Evolutionary conservation across 129 eudicot genomes (phyloP).

Genomic region (Calendula officinalis): DNA sequence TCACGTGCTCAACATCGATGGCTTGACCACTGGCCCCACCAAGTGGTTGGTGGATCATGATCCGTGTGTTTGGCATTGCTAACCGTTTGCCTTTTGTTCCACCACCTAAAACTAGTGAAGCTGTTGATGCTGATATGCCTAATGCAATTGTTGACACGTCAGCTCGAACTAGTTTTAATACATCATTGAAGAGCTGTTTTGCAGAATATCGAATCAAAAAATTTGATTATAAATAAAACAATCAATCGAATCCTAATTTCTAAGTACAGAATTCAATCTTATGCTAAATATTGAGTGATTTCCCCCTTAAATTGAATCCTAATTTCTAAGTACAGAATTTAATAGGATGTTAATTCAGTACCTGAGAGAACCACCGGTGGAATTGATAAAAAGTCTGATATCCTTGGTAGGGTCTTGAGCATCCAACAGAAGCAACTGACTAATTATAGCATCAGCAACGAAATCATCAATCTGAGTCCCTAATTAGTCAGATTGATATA

Average conservation of each 20-base stretch:
- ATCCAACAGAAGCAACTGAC: constrained; percentile 90
- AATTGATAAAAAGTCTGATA: constrained; percentile 79
- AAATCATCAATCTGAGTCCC: constrained; percentile 76
- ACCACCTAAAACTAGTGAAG: constrained; percentile 83
- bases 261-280: too few species aligned
- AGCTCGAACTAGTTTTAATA: constrained; percentile 72
- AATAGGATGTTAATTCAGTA: background rate
- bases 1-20: constrained; percentile 81
- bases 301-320: too few species aligned
- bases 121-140: constrained; percentile 89
- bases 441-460: constrained; percentile 81
- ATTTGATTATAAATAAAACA: too few species aligned
- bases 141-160: constrained; percentile 93
- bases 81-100: constrained; percentile 93
- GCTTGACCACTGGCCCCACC: constrained; percentile 92
- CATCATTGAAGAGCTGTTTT: constrained; percentile 77
- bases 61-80: constrained; percentile 93
- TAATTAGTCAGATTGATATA: too few species aligned
- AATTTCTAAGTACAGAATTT: too few species aligned
- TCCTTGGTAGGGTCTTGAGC: constrained; percentile 77
- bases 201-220: background rate
- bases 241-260: too few species aligned
- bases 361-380: constrained; percentile 87
- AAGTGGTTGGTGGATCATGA: constrained; percentile 95
- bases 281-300: too few species aligned